These are phyloP conservation scores for Quaeritorhiza haematococci DNA, from an alignment of 371 early-diverging fungal genomes.

Conservation along the genomic window DNA sequence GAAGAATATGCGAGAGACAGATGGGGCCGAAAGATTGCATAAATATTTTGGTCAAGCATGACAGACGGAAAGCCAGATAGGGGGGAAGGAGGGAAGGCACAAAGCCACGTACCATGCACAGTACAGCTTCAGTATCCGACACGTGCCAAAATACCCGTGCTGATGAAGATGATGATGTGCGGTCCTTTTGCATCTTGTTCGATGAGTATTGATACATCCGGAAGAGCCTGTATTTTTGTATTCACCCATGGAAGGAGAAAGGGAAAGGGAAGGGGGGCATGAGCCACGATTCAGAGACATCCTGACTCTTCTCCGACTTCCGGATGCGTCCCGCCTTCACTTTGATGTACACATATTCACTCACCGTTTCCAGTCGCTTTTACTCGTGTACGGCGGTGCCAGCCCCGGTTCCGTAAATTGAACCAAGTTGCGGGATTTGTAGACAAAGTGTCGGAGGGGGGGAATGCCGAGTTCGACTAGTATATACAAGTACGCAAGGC, in stretches of 20 bases:
- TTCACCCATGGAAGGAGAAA: not conserved
- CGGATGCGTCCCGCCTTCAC: not conserved
- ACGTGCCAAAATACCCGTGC: not conserved
- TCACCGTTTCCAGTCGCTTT: constrained; percentile 25
- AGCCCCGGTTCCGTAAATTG: constrained; percentile 55
- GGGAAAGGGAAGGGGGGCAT: not conserved
- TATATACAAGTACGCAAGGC: not conserved
- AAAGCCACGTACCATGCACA: not conserved
- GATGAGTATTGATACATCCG: not conserved
- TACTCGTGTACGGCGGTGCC: constrained; percentile 30
- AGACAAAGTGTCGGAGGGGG: constrained; percentile 68
- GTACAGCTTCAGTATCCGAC: not conserved
- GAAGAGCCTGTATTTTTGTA: not conserved
- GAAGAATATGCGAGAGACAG: not conserved
- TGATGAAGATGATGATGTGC: too few species aligned
- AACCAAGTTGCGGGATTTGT: constrained; percentile 59
- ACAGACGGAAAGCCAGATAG: not conserved
- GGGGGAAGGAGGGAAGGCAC: not conserved
- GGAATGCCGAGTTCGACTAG: constrained; percentile 64
- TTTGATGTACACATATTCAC: not conserved
- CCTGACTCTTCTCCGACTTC: not conserved
- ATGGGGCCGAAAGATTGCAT: too few species aligned
- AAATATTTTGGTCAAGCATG: not conserved
- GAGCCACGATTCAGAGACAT: not conserved
- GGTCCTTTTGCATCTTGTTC: too few species aligned